phyloP scores from a whole-genome alignment of 176 grass and related monocot genomes.

The Musa itinerans region DNA sequence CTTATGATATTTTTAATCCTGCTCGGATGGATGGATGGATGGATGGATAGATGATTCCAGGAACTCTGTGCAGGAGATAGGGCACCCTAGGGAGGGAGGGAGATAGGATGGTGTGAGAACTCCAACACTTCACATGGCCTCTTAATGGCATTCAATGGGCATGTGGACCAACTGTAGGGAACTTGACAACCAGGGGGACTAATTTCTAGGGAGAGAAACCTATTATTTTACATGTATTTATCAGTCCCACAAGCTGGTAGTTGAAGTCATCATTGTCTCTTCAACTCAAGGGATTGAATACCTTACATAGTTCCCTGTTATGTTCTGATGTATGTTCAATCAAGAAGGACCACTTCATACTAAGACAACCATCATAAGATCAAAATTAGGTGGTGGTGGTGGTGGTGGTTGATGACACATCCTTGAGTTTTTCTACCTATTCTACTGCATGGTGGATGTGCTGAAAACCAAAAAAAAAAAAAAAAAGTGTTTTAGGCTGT shows the following conservation, averaged over 20 bases:
- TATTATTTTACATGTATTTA: not conserved
- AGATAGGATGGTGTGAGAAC: not conserved
- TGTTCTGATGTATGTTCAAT: too few relatives aligned
- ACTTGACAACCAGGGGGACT: not conserved
- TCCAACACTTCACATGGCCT: constrained; percentile 16
- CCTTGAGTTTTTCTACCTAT: not conserved
- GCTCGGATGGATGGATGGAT: too few relatives aligned
- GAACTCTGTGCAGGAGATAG: not conserved
- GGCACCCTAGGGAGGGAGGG: not conserved
- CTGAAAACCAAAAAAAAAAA: too few relatives aligned
- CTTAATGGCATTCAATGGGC: constrained; percentile 8
- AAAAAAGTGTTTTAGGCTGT: too few relatives aligned
- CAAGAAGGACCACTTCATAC: not conserved
- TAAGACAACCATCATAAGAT: not conserved
- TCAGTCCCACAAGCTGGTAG: not conserved
- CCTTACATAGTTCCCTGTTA: too few relatives aligned
- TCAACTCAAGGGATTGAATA: too few relatives aligned
- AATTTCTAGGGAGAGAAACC: not conserved
- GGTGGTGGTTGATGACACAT: not conserved
- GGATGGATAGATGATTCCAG: not conserved
- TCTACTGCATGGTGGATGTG: too few relatives aligned
- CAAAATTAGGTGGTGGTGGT: not conserved
- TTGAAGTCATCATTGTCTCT: too few relatives aligned
- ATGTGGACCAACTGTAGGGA: not conserved
- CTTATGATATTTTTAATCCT: constrained; percentile 3